Conservation (phyloP, 805 yeast species). For the Nakazawaea wyomingensis region DNA sequence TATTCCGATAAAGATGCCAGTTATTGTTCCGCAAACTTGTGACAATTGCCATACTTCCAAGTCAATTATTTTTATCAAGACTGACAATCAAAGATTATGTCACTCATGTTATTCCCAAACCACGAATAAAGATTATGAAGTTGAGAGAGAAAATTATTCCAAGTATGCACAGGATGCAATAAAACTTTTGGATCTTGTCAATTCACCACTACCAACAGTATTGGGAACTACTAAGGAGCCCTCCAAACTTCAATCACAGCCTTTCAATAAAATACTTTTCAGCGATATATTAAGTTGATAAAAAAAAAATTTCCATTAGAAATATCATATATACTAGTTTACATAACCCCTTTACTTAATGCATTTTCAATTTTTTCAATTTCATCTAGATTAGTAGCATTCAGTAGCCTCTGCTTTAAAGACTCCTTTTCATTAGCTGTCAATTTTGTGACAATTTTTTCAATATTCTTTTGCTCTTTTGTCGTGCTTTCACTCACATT, state of each 20-base stretch:
- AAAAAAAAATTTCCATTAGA: background rate
- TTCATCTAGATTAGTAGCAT: conserved; percentile 69
- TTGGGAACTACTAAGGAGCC: too few species aligned
- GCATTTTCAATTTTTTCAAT: conserved; percentile 64
- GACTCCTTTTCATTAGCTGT: conserved; percentile 47
- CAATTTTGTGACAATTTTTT: conserved; percentile 34
- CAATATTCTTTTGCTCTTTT: conserved; percentile 15
- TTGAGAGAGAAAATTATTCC: conserved; percentile 7
- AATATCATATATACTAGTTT: background rate
- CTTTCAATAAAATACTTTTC: conserved; percentile 8
- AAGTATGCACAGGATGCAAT: conserved; percentile 9
- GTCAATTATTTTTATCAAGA: conserved; percentile 13
- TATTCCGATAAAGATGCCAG: too few species aligned
- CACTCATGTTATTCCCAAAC: conserved; percentile 9
- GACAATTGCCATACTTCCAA: conserved; percentile 5
- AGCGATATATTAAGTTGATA: conserved; percentile 9
- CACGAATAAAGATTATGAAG: conserved; percentile 3
- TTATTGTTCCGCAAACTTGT: conserved; percentile 3
- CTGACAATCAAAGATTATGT: background rate
- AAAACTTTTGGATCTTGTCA: conserved; percentile 4
- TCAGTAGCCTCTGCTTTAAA: conserved; percentile 48
- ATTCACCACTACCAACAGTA: conserved; percentile 2
- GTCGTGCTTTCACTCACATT: conserved; percentile 11
- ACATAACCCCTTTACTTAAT: conserved; percentile 35
- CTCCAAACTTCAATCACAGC: background rate